Evolutionary conservation across 306 rosid species (phyloP).

Genomic region (Quercus cerris): DNA sequence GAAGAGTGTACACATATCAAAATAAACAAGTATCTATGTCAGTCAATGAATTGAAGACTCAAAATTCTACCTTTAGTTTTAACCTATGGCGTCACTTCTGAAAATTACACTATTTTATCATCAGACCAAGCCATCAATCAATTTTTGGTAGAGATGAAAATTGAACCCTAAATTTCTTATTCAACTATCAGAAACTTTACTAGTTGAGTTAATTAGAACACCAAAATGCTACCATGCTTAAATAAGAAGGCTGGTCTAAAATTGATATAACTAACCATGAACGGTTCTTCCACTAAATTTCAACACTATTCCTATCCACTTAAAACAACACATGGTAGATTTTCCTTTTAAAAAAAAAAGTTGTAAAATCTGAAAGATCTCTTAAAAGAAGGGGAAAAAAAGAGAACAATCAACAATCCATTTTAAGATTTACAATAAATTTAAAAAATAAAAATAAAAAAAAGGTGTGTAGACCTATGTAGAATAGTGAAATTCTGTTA

Average conservation of each 20-base stretch:
- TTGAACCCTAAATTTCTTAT: too few species aligned
- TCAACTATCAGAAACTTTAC: too few species aligned
- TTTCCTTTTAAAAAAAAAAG: too few species aligned
- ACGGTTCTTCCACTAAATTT: too few species aligned
- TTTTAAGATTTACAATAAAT: background rate
- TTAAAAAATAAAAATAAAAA: too few species aligned
- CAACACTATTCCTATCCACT: too few species aligned
- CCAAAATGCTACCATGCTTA: too few species aligned
- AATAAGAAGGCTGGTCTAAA: background rate
- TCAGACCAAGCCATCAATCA: rapidly evolving
- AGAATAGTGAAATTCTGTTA: too few species aligned
- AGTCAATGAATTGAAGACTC: background rate
- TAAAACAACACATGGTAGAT: too few species aligned
- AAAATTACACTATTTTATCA: too few species aligned
- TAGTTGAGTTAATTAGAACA: too few species aligned
- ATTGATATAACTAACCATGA: background rate
- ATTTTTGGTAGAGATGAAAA: rapidly evolving
- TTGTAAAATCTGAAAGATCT: background rate
- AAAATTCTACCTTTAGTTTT: background rate
- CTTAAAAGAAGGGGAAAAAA: background rate
- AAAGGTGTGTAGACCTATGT: background rate
- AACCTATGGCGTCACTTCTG: too few species aligned
- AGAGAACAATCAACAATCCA: background rate
- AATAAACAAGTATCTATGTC: background rate
- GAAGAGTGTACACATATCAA: background rate